Conservation (phyloP, 1,284 basidiomycete species). For the Chiua sp. region DNA sequence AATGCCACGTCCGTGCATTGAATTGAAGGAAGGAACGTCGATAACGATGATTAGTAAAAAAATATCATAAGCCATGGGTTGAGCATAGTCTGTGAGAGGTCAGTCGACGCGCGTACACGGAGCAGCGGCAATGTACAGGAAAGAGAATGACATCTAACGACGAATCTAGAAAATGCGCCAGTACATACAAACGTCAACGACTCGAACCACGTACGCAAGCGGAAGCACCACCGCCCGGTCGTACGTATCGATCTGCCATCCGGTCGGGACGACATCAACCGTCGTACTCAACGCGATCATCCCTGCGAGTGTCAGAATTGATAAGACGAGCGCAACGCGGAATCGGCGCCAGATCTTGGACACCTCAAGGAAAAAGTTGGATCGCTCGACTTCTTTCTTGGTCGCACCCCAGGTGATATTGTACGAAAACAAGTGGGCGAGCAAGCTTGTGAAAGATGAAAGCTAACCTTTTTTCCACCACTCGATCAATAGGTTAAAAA, state of each 20-base stretch:
- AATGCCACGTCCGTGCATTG: background rate
- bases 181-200: background rate
- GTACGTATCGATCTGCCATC: slow-evolving; percentile 58
- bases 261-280: slow-evolving; percentile 51
- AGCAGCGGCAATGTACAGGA: slow-evolving; percentile 50
- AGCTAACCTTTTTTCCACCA: too few relatives aligned
- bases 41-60: slow-evolving; percentile 55
- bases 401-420: too few relatives aligned
- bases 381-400: too few relatives aligned
- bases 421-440: too few relatives aligned
- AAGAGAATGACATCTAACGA: slow-evolving; percentile 65
- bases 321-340: slow-evolving; percentile 33
- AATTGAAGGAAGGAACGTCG: background rate
- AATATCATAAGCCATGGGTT: slow-evolving; percentile 85
- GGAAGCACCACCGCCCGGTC: slow-evolving; percentile 73
- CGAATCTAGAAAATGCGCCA: slow-evolving; percentile 43
- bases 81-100: slow-evolving; percentile 59
- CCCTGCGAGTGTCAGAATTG: slow-evolving; percentile 48
- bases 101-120: background rate
- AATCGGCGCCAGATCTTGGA: too few relatives aligned
- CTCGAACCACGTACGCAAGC: slow-evolving; percentile 51
- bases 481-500: too few relatives aligned
- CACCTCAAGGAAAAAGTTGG: too few relatives aligned
- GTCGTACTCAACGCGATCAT: slow-evolving; percentile 61
- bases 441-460: too few relatives aligned